Base-by-base conservation (phyloP, 2,329 filamentous ascomycete genomes). In the Penicillium frequentans region DNA sequence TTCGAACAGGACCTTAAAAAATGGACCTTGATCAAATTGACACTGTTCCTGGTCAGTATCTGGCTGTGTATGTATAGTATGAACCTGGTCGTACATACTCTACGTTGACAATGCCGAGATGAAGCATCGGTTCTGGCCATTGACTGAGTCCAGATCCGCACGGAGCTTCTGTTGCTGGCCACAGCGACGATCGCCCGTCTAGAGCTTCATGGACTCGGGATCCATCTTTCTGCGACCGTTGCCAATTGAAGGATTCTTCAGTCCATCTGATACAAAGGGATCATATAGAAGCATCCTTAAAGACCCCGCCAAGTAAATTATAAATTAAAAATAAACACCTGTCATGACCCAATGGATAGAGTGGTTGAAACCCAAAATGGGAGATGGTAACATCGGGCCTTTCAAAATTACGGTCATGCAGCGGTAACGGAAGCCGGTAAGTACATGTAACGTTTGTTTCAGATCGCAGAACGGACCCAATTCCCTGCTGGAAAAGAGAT, bases 321-420 rank as follows among this genome's bases (percentile, higher is more conserved):
- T 19, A n/a, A 16, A 39, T 37, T 23, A 47, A 29, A 47, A 29
- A 42, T 42, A 42, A 47, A 27, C 45, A 26, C 43, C 24, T 31
- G 26, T n/a, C 45, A 29, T 47, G 24, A 47, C 31, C 23, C 27
- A 42, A 42, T 42, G 37, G 19, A 42, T 19, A 42, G 19, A 42
- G 11, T 23, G 19, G 1, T 39, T 19, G 9, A 39, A 39, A 39
- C n/a, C 43, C 16, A 26, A 26, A 31, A 16, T 33, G 10, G 7
- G n/a, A 29, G 42, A 47, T 57, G 51, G 57, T 57, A 31, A 57
- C 57, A 57, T 54, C 48, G 54, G 37, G 51, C 54, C 35, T 44
- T 51, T 54, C 49, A 54, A 50, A 24, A 24, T n/a, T 49, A 54
- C 52, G 26, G 23, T 47, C n/a, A 29, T 7, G 5, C 45, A 31